These are phyloP conservation scores for Oemleria cerasiformis DNA, from an alignment of 306 rosid species.

Conservation along the genomic window DNA sequence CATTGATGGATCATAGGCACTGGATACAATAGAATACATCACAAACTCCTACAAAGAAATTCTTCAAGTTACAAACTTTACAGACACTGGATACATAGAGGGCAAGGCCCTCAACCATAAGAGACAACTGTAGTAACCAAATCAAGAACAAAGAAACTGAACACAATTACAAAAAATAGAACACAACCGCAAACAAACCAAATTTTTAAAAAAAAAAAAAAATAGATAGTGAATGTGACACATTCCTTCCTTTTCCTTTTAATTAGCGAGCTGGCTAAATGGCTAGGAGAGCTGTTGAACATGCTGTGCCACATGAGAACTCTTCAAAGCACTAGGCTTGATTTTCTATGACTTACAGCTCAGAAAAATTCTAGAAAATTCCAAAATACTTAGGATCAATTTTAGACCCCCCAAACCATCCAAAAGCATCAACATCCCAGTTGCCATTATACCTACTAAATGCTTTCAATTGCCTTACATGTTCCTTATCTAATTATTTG, in stretches of 20 bases:
- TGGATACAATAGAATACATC: too few species aligned
- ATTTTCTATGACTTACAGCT: too few species aligned
- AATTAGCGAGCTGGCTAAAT: constrained; percentile 53
- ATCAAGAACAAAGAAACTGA: constrained; percentile 5
- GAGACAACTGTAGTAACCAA: constrained; percentile 5
- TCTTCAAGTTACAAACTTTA: constrained; percentile 35
- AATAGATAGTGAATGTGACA: constrained; percentile 24
- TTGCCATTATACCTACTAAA: too few species aligned
- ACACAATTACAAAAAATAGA: not conserved
- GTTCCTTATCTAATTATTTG: too few species aligned
- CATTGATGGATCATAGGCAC: not conserved
- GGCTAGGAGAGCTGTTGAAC: constrained; percentile 95
- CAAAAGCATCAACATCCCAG: too few species aligned
- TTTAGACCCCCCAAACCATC: too few species aligned
- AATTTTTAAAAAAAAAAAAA: too few species aligned
- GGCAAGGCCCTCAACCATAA: constrained; percentile 4
- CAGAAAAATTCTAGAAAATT: too few species aligned
- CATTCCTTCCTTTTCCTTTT: constrained; percentile 19
- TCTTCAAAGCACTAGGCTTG: constrained; percentile 73
- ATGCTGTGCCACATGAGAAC: constrained; percentile 99
- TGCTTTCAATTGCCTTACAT: too few species aligned
- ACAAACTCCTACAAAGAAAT: constrained; percentile 19
- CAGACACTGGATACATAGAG: constrained; percentile 31
- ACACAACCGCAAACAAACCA: not conserved
- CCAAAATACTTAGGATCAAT: too few species aligned